Evolutionary conservation across 2,329 filamentous ascomycete species (phyloP).

Genomic region (Trichoderma koningii): DNA sequence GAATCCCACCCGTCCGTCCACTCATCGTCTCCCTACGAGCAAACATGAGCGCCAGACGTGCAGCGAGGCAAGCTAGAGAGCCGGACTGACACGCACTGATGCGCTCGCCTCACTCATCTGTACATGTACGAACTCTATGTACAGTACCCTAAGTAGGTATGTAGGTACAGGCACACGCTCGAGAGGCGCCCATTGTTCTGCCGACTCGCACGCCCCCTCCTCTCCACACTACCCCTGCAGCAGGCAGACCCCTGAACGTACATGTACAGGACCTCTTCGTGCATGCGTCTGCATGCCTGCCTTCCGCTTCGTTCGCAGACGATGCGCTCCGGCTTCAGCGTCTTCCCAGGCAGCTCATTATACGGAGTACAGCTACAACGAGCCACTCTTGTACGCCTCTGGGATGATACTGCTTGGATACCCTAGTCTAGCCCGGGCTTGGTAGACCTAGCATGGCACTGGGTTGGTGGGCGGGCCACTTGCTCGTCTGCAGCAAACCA

Average conservation of each 20-base stretch:
- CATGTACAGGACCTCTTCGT: constrained; percentile 25
- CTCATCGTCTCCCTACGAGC: constrained; percentile 9
- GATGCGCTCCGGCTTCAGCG: constrained; percentile 14
- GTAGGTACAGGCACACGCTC: constrained; percentile 6
- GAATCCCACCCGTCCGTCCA: constrained; percentile 23
- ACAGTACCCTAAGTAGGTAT: not conserved
- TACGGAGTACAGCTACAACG: constrained; percentile 16
- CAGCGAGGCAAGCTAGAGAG: constrained; percentile 20
- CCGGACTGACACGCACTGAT: constrained; percentile 18
- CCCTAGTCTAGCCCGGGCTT: constrained; percentile 24
- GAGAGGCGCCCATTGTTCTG: constrained; percentile 18
- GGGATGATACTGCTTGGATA: constrained; percentile 26
- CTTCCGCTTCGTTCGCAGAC: constrained; percentile 26
- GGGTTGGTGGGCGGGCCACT: constrained; percentile 20
- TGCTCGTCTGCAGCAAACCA: constrained; percentile 25
- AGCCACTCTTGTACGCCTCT: constrained; percentile 25
- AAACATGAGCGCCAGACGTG: constrained; percentile 26
- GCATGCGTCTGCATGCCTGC: constrained; percentile 26
- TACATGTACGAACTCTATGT: not conserved
- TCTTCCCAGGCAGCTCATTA: not conserved
- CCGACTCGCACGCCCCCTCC: constrained; percentile 19
- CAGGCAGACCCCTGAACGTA: constrained; percentile 23
- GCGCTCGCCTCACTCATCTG: constrained; percentile 1
- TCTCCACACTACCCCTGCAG: constrained; percentile 19
- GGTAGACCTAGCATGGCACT: constrained; percentile 17